Conservation (phyloP, 495 filamentous ascomycete species). For the Lasiosphaeriaceae sp. region DNA sequence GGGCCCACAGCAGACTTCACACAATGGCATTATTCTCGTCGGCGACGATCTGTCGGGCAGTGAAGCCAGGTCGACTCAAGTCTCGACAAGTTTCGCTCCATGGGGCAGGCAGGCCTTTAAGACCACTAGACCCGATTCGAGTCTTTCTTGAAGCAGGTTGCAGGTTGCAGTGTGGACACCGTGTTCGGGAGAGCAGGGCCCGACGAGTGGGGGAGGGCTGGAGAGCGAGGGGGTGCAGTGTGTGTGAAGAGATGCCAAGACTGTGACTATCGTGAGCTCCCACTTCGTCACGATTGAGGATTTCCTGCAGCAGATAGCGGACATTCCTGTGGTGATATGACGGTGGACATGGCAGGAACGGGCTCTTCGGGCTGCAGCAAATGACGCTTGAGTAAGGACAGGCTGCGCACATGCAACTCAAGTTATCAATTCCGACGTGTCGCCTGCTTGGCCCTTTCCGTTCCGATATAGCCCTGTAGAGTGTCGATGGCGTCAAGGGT, state of each 20-base stretch:
- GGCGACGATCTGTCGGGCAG: not conserved
- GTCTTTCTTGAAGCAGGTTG: not conserved
- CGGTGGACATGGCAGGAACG: too few relatives aligned
- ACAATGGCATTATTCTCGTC: not conserved
- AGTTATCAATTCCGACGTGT: too few relatives aligned
- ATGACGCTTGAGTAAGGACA: too few relatives aligned
- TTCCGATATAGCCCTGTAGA: too few relatives aligned
- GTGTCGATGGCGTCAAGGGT: too few relatives aligned
- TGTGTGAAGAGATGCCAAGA: not conserved
- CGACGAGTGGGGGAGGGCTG: constrained; percentile 8
- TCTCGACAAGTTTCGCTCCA: not conserved
- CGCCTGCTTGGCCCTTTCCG: too few relatives aligned
- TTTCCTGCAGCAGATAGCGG: not conserved
- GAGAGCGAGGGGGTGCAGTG: not conserved
- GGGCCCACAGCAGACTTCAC: not conserved
- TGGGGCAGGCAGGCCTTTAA: not conserved
- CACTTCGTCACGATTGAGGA: not conserved
- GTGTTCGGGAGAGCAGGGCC: constrained; percentile 7
- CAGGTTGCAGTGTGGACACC: not conserved
- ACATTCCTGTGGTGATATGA: too few relatives aligned
- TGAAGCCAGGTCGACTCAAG: not conserved
- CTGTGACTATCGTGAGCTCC: constrained; percentile 8
- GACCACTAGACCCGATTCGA: not conserved
- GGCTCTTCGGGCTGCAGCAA: too few relatives aligned
- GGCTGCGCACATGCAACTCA: too few relatives aligned